A percentile compares a stretch with the other conserved stretches of the same genome.
Conservation (phyloP, 1,139 yeast species). For the Trichomonascaceae sp. region DNA sequence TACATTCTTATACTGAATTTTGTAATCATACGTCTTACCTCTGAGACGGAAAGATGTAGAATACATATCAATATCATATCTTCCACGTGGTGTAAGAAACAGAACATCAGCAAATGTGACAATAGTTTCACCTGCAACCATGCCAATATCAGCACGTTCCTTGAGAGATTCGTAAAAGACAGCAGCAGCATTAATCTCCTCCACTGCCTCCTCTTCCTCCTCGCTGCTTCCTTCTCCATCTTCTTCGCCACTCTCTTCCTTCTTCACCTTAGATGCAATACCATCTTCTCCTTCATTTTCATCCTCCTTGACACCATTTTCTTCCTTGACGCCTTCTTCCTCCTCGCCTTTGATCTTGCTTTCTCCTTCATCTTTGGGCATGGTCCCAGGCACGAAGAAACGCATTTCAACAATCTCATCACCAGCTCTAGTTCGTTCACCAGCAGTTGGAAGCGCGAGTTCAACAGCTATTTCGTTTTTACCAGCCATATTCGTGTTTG, state of each 20-base stretch:
- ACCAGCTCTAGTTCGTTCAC: slow-evolving; percentile 64
- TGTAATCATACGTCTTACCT: slow-evolving; percentile 97
- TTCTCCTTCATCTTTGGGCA: slow-evolving; percentile 39
- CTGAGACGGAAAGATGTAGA: slow-evolving; percentile 81
- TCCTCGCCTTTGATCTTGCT: slow-evolving; percentile 33
- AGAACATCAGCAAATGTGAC: slow-evolving; percentile 87
- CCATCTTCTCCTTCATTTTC: slow-evolving; percentile 24
- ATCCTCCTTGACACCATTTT: slow-evolving; percentile 6
- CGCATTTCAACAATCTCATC: slow-evolving; percentile 95
- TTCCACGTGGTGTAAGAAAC: slow-evolving; percentile 92
- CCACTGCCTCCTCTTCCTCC: slow-evolving; percentile 41
- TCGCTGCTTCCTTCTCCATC: slow-evolving; percentile 34
- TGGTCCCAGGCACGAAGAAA: slow-evolving; percentile 82
- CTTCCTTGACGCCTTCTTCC: slow-evolving; percentile 19
- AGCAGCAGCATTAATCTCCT: slow-evolving; percentile 70
- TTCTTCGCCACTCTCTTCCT: slow-evolving; percentile 35
- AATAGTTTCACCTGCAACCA: slow-evolving; percentile 93
- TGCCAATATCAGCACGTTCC: slow-evolving; percentile 95
- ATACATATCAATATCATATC: slow-evolving; percentile 95
- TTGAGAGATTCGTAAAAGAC: slow-evolving; percentile 85
- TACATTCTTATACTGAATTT: slow-evolving; percentile 83
- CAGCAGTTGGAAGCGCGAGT: slow-evolving; percentile 55
- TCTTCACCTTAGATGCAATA: slow-evolving; percentile 33
- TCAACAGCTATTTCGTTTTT: slow-evolving; percentile 92
- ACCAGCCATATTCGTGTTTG: slow-evolving; percentile 87